A percentile compares a stretch with the other conserved stretches of the same genome.
These are phyloP conservation scores for Actinomortierella ambigua DNA, from an alignment of 371 early-diverging fungal genomes.

Conservation along the genomic window DNA sequence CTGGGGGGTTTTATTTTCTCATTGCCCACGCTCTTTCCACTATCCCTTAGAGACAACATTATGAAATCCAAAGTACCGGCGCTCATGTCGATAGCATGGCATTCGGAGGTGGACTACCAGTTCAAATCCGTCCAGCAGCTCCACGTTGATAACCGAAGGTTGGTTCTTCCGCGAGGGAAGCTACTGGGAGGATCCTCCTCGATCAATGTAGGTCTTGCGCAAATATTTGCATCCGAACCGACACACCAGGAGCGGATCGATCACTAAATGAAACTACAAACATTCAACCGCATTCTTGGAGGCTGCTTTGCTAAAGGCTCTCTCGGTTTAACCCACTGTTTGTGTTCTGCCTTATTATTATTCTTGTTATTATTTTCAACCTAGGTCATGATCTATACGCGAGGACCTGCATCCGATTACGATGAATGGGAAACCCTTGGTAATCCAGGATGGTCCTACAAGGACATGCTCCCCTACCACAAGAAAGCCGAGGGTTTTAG, in stretches of 20 bases:
- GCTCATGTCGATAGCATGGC: too few species aligned
- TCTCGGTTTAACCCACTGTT: constrained; percentile 2
- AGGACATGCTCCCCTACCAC: constrained; percentile 34
- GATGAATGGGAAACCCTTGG: constrained; percentile 43
- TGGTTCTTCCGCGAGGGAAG: constrained; percentile 35
- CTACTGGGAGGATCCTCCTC: constrained; percentile 24
- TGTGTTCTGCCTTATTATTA: background rate
- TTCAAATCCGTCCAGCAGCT: constrained; percentile 23
- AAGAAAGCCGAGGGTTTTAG: constrained; percentile 36
- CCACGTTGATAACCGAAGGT: constrained; percentile 21
- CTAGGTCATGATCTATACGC: constrained; percentile 47
- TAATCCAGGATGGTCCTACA: constrained; percentile 40
- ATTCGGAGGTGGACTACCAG: constrained; percentile 17
- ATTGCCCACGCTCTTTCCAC: too few species aligned
- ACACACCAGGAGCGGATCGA: too few species aligned
- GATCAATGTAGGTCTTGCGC: too few species aligned
- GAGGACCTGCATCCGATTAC: constrained; percentile 46
- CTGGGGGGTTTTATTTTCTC: too few species aligned
- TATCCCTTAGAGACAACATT: too few species aligned
- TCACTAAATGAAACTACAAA: constrained; percentile 1
- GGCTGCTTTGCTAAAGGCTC: background rate
- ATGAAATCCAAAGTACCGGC: too few species aligned
- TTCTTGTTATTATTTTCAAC: constrained; percentile 14
- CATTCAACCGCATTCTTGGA: background rate
- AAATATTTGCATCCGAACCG: too few species aligned